These are phyloP conservation scores for Pogostemon cablin DNA, from an alignment of 257 asterid genomes.

Conservation along the genomic window DNA sequence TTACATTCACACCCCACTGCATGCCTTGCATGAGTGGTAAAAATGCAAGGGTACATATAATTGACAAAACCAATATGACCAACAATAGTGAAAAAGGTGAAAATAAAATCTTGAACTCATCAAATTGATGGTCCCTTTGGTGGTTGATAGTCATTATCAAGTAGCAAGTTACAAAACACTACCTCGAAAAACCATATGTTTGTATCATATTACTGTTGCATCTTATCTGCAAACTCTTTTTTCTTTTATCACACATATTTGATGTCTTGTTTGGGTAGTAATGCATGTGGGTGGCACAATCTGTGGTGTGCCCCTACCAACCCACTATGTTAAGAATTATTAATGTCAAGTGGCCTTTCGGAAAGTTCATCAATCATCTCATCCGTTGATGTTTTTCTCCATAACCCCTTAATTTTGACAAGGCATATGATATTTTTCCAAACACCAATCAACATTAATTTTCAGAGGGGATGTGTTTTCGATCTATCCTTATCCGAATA, in stretches of 20 bases:
- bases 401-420: neutral
- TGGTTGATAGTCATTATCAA: conserved; percentile 36
- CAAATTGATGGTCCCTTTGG: conserved; percentile 25
- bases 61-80: too few species aligned
- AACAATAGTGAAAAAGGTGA: neutral
- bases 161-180: neutral
- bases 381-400: neutral
- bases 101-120: conserved; percentile 7
- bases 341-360: conserved; percentile 28
- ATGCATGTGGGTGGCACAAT: conserved; percentile 13
- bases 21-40: too few species aligned
- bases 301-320: conserved; percentile 25
- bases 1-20: too few species aligned
- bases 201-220: conserved; percentile 21
- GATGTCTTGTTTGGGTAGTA: neutral
- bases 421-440: neutral
- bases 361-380: conserved; percentile 11
- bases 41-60: too few species aligned
- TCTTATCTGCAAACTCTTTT: neutral
- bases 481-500: neutral
- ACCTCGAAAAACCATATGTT: conserved; percentile 10
- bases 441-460: too few species aligned
- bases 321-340: neutral
- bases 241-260: neutral
- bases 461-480: too few species aligned